These are phyloP conservation scores for Pythium biforme DNA, from an alignment of 352 stramenopile genomes.

Conservation along the genomic window DNA sequence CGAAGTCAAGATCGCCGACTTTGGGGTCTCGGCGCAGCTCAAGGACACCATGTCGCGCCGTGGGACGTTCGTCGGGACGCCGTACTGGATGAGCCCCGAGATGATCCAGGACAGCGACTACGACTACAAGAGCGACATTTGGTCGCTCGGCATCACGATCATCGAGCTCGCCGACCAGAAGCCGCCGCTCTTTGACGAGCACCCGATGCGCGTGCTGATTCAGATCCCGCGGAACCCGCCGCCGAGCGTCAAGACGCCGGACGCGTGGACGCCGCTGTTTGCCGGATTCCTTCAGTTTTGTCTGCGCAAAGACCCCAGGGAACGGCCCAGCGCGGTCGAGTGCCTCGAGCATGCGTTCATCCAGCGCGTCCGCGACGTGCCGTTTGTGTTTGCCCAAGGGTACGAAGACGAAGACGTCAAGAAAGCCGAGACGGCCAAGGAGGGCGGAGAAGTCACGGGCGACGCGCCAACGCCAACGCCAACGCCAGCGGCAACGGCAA, in stretches of 20 bases:
- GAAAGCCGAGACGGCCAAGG: too few relatives aligned
- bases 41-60: conserved; percentile 52
- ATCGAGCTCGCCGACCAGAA: conserved; percentile 92
- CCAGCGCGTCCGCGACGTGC: conserved; percentile 32
- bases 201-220: conserved; percentile 82
- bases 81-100: conserved; percentile 95
- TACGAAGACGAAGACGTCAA: too few relatives aligned
- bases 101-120: conserved; percentile 92
- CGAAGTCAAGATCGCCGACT: conserved; percentile 95
- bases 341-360: conserved; percentile 92
- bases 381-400: conserved; percentile 13
- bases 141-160: conserved; percentile 88
- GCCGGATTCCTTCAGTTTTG: conserved; percentile 86
- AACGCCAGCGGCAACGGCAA: neutral
- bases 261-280: conserved; percentile 78
- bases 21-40: conserved; percentile 80
- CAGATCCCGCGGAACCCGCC: conserved; percentile 80
- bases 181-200: conserved; percentile 89
- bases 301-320: conserved; percentile 63
- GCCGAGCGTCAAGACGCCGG: conserved; percentile 69
- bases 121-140: conserved; percentile 91
- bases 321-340: conserved; percentile 82
- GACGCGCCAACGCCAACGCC: neutral
- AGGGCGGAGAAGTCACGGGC: too few relatives aligned
- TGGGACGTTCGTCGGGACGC: conserved; percentile 88